A percentile compares a stretch with the other conserved stretches of the same genome.
These are phyloP conservation scores for Coemansia sp. DNA, from an alignment of 192 early-diverging fungal genomes.

Conservation along the genomic window DNA sequence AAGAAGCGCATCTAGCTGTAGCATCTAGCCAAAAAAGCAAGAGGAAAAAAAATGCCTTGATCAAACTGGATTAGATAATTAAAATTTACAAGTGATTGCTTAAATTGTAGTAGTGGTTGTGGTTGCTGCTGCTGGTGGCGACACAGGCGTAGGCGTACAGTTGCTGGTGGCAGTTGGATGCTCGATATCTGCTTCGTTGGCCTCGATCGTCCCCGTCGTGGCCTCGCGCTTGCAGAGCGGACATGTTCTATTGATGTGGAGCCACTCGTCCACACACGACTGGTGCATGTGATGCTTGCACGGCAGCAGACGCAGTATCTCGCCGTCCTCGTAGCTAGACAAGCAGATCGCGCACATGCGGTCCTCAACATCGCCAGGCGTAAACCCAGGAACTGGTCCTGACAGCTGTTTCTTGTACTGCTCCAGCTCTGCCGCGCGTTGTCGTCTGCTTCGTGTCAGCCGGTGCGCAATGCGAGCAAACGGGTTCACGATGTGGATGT, in stretches of 20 bases:
- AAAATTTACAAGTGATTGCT: constrained; percentile 8
- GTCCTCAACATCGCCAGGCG: constrained; percentile 63
- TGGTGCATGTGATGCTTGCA: constrained; percentile 84
- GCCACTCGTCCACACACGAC: constrained; percentile 81
- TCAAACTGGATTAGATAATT: constrained; percentile 2
- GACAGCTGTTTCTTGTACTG: constrained; percentile 48
- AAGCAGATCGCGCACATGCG: constrained; percentile 79
- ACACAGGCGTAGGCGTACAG: not conserved
- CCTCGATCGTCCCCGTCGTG: not conserved
- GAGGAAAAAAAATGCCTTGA: constrained; percentile 14
- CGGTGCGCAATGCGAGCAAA: constrained; percentile 51
- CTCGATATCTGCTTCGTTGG: constrained; percentile 9
- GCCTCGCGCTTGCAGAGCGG: constrained; percentile 71
- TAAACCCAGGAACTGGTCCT: constrained; percentile 49
- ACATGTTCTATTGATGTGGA: constrained; percentile 70
- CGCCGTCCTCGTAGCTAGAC: constrained; percentile 72
- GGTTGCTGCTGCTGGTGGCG: not conserved
- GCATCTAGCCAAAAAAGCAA: not conserved
- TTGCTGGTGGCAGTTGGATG: not conserved
- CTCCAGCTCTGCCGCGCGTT: constrained; percentile 43
- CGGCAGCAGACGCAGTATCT: constrained; percentile 69
- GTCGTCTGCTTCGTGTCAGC: constrained; percentile 42
- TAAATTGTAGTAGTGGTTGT: not conserved
- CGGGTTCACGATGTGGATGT: constrained; percentile 37
- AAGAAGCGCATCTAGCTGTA: not conserved